phyloP scores from a whole-genome alignment of 2,329 filamentous ascomycete species.

The Fusarium staphyleae region DNA sequence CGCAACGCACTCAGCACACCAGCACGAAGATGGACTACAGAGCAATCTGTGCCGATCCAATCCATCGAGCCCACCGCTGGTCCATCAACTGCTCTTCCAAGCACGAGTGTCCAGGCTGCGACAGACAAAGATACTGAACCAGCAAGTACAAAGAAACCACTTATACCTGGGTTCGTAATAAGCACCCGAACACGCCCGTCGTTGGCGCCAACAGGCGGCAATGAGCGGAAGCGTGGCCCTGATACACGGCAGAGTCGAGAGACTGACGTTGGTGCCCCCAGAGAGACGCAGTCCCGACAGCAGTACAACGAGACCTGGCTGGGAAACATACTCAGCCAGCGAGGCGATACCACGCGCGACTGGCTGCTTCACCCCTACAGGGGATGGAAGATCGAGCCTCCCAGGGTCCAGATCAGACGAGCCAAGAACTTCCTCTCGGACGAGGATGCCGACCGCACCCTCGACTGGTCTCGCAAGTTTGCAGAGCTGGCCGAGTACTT shows the following conservation, averaged over 20 bases:
- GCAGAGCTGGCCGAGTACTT: conserved; percentile 51
- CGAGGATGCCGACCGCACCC: conserved; percentile 53
- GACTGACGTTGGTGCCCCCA: not conserved
- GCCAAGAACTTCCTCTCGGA: conserved; percentile 57
- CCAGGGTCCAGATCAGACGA: conserved; percentile 43
- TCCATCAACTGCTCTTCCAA: not conserved
- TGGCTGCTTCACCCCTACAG: conserved; percentile 39
- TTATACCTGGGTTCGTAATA: conserved; percentile 17
- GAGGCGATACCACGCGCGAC: not conserved
- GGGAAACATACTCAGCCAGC: not conserved
- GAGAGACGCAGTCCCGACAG: not conserved
- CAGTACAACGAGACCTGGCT: conserved; percentile 11
- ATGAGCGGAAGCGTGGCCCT: not conserved
- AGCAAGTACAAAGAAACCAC: not conserved
- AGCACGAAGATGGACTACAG: not conserved
- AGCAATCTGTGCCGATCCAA: not conserved
- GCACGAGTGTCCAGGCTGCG: not conserved
- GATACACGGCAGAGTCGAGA: not conserved
- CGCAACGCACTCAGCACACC: not conserved
- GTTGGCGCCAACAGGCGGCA: not conserved
- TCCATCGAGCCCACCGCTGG: not conserved
- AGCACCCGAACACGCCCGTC: conserved; percentile 13
- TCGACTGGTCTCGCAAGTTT: conserved; percentile 50
- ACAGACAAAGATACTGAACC: not conserved
- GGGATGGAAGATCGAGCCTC: conserved; percentile 47